phyloP scores from a whole-genome alignment of 495 filamentous ascomycete genomes.

The Penicillium paradoxum region DNA sequence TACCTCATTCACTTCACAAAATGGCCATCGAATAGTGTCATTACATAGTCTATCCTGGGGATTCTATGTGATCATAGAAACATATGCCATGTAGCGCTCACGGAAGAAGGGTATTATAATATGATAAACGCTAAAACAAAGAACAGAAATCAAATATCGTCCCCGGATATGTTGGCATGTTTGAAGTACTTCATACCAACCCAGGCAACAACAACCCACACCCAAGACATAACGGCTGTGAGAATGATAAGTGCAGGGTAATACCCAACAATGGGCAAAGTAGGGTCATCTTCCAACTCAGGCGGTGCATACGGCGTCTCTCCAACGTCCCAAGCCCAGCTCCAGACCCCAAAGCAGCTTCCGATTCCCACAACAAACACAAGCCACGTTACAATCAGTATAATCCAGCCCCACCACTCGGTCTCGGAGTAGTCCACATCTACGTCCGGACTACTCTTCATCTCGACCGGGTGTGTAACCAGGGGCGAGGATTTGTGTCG shows the following conservation, averaged over 20 bases:
- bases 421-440: conserved; percentile 88
- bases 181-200: conserved; percentile 99
- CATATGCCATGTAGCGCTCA: not conserved
- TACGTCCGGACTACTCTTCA: conserved; percentile 35
- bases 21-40: not conserved
- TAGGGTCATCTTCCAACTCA: conserved; percentile 88
- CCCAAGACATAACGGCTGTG: conserved; percentile 95
- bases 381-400: conserved; percentile 83
- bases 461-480: conserved; percentile 38
- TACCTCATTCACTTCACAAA: not conserved
- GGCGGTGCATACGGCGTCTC: conserved; percentile 90
- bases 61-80: not conserved
- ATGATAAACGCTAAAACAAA: not conserved
- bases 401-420: conserved; percentile 94
- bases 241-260: conserved; percentile 92
- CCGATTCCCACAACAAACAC: conserved; percentile 96
- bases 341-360: conserved; percentile 95
- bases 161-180: conserved; percentile 79
- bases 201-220: conserved; percentile 97
- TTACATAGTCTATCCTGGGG: no score
- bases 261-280: conserved; percentile 90
- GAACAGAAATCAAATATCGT: conserved; percentile 40
- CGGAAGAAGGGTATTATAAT: conserved; percentile 3
- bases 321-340: conserved; percentile 99
- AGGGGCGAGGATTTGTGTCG: conserved; percentile 59